Conservation (phyloP, 2,329 filamentous ascomycete genomes). For the Colletotrichum musicola region DNA sequence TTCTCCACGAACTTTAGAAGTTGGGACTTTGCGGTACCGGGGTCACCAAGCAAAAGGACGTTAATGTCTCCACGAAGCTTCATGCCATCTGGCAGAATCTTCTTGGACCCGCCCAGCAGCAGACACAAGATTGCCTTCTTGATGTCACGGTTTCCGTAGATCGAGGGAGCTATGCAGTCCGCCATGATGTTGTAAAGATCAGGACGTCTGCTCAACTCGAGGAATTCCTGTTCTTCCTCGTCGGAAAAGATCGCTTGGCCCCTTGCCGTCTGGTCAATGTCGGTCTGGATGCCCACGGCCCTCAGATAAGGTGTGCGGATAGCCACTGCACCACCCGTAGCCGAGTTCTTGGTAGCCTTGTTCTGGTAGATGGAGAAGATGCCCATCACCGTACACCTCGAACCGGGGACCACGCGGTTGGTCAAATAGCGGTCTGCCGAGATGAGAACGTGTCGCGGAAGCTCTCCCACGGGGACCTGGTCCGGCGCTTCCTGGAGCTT, state of each 20-base stretch:
- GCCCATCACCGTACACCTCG: conserved; percentile 93
- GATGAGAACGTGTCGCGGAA: conserved; percentile 93
- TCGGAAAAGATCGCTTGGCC: conserved; percentile 88
- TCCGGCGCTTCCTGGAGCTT: conserved; percentile 98
- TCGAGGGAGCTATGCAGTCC: conserved; percentile 94
- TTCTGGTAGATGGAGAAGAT: conserved; percentile 98
- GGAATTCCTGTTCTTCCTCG: conserved; percentile 96
- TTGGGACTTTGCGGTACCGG: conserved; percentile 98
- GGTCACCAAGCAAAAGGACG: conserved; percentile 94
- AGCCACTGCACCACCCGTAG: conserved; percentile 84
- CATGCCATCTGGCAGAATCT: conserved; percentile 98
- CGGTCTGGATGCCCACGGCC: conserved; percentile 91
- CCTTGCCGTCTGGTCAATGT: conserved; percentile 89
- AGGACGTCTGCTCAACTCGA: conserved; percentile 88
- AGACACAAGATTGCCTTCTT: conserved; percentile 98
- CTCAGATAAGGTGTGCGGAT: conserved; percentile 96
- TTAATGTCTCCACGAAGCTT: conserved; percentile 98
- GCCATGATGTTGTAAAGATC: conserved; percentile 94
- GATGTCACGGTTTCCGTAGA: conserved; percentile 95
- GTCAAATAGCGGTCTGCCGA: conserved; percentile 97
- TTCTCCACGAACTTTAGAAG: conserved; percentile 98
- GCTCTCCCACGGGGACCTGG: conserved; percentile 95
- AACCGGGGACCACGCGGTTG: conserved; percentile 94
- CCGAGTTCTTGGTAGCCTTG: conserved; percentile 84
- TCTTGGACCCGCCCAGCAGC: conserved; percentile 94